Evolutionary conservation across 2,329 filamentous ascomycete genomes (phyloP).

Genomic region (Tolypocladium ovalisporum): DNA sequence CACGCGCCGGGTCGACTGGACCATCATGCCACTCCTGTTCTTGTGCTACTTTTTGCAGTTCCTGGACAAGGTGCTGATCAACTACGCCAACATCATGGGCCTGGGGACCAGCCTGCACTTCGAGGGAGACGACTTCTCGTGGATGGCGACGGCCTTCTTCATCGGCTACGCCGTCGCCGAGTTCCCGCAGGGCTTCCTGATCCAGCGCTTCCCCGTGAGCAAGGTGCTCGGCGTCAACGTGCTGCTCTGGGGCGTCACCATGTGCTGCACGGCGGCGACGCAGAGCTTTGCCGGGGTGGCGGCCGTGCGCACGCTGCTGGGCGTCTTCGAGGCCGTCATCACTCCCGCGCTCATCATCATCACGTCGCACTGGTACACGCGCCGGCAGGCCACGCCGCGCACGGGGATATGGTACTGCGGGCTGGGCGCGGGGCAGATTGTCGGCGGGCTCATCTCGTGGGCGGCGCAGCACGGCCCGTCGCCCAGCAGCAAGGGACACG

Average conservation of each 20-base stretch:
- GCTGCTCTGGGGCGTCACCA: constrained; percentile 22
- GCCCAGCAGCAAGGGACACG: constrained; percentile 6
- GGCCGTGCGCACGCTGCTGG: constrained; percentile 32
- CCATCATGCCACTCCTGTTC: constrained; percentile 15
- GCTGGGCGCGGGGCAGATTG: constrained; percentile 19
- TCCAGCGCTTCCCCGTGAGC: constrained; percentile 21
- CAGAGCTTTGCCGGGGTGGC: constrained; percentile 29
- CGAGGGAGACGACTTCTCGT: constrained; percentile 18
- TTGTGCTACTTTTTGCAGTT: constrained; percentile 15
- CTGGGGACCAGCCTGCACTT: constrained; percentile 17
- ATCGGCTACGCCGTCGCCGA: constrained; percentile 17
- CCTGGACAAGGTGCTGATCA: constrained; percentile 16
- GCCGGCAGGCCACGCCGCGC: constrained; percentile 31
- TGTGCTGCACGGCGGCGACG: constrained; percentile 31
- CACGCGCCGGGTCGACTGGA: constrained; percentile 13
- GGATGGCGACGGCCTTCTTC: constrained; percentile 20
- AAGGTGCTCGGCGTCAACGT: constrained; percentile 22
- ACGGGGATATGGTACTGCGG: constrained; percentile 25
- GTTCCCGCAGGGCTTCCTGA: constrained; percentile 17
- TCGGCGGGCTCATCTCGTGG: constrained; percentile 36
- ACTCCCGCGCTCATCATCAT: constrained; percentile 41
- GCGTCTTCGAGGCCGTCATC: constrained; percentile 35
- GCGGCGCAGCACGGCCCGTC: constrained; percentile 37
- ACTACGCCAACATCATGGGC: constrained; percentile 19
- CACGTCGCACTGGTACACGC: constrained; percentile 28